Conservation (phyloP, 1,284 basidiomycete species). For the Serendipita sp. region DNA sequence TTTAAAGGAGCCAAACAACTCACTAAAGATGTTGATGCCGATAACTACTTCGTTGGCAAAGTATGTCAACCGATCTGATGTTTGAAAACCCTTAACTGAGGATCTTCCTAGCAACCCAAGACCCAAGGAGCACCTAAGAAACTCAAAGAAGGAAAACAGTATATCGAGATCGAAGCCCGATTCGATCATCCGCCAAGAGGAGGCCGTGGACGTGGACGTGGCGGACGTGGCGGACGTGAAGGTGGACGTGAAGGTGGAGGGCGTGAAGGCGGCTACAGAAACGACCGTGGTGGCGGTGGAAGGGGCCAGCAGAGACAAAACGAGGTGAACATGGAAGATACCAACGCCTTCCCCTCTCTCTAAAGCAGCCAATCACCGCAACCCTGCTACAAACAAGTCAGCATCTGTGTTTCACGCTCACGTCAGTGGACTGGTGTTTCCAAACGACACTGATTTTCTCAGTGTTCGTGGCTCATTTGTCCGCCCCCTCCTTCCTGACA, state of each 20-base stretch:
- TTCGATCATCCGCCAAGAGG: conserved; percentile 27
- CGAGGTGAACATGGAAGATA: conserved; percentile 55
- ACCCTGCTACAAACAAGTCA: too few relatives aligned
- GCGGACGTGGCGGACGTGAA: conserved; percentile 17
- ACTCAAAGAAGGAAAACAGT: conserved; percentile 65
- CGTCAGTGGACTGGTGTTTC: too few relatives aligned
- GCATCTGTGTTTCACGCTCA: too few relatives aligned
- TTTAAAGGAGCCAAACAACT: conserved; percentile 53
- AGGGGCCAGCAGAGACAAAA: not conserved
- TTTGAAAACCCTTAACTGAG: not conserved
- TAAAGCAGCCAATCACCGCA: conserved; percentile 14
- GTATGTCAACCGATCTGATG: conserved; percentile 23
- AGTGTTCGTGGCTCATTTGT: too few relatives aligned
- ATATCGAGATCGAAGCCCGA: conserved; percentile 61
- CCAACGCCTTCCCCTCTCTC: conserved; percentile 73
- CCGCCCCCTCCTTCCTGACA: too few relatives aligned
- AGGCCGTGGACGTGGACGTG: conserved; percentile 18
- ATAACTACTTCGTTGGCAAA: conserved; percentile 64
- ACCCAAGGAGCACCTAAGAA: conserved; percentile 35
- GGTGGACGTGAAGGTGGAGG: not conserved
- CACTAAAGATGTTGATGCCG: conserved; percentile 44
- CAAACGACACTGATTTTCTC: too few relatives aligned
- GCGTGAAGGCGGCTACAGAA: conserved; percentile 4
- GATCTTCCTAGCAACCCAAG: conserved; percentile 32
- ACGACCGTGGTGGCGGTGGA: not conserved